Evolutionary conservation across 2,329 filamentous ascomycete genomes (phyloP), one percentile per base, ranked within the genome.

Genomic region (Fusarium sp.): DNA sequence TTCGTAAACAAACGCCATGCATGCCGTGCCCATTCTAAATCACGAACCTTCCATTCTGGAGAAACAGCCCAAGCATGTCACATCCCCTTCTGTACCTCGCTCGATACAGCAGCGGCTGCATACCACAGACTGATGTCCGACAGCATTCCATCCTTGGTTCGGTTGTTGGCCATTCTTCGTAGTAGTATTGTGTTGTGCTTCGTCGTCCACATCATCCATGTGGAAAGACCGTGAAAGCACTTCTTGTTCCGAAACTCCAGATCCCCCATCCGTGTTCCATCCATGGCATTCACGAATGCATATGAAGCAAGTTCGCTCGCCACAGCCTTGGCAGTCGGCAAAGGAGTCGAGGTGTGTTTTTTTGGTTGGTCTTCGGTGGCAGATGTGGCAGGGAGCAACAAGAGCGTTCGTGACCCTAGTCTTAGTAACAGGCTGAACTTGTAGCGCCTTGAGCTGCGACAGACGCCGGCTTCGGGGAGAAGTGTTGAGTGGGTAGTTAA

Each of bases 51-150:
- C 80, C 74, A 82, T 80, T 3, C 78, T 75, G 11, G 81, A 81
- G 40, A 90, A 80, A 68, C 90, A 92, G 2, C 88, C 88, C 47
- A 91, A 77, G 72, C 90, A 92, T 61, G 88, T 85, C 7, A 91
- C 85, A 47, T 92, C 89, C 28, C 90, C 90, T 54, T 91, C 85
- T 20, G 80, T 73, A 0, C 89, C 89, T 26, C 82, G 83, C 75
- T 92, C 90, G 4, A 91, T 84, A 74, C 89, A 92, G 77, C 90
- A 92, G 18, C 84, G 83, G 73, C 89, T 91, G 75, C 90, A 92
- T 4, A 92, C 81, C 70, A 86, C 84, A 34, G 82, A 79, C 10
- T 81, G 79, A 67, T 89, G 86, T 9, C 83, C 83, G 31, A 74
- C 75, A 1, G 76, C 78, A 0, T 76, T 73, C 80, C 82, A 83